A percentile compares a stretch with the other conserved stretches of the same genome.
Evolutionary conservation across 2,329 filamentous ascomycete species (phyloP).

Genomic region (Coniochaeta ligniaria): DNA sequence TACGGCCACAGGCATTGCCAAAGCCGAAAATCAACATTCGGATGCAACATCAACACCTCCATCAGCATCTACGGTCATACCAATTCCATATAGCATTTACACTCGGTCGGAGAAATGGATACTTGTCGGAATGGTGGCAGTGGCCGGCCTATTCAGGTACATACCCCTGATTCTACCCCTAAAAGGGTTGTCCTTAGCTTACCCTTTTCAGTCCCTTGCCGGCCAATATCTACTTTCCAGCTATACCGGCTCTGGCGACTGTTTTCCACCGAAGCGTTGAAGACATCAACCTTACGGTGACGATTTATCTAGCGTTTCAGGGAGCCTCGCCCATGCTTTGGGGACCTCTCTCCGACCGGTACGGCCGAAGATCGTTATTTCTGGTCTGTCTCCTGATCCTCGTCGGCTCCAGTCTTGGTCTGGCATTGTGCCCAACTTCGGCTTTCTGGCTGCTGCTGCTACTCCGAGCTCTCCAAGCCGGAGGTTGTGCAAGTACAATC

Average conservation of each 20-base stretch:
- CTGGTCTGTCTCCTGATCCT: slow-evolving; percentile 21
- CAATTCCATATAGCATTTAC: slow-evolving; percentile 16
- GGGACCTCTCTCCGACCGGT: slow-evolving; percentile 25
- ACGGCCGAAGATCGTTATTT: slow-evolving; percentile 22
- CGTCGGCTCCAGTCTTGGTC: slow-evolving; percentile 21
- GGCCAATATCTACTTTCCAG: slow-evolving; percentile 26
- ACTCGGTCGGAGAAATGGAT: slow-evolving; percentile 17
- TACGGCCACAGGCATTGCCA: too few species aligned
- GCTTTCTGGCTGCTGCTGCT: slow-evolving; percentile 25
- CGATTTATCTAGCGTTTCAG: slow-evolving; percentile 23
- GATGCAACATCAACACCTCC: too few species aligned
- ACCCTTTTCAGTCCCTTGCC: slow-evolving; percentile 24
- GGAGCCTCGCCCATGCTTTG: slow-evolving; percentile 25
- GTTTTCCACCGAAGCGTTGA: slow-evolving; percentile 22
- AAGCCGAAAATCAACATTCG: too few species aligned
- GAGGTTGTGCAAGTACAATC: slow-evolving; percentile 26
- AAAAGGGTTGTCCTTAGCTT: too few species aligned
- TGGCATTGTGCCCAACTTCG: slow-evolving; percentile 21
- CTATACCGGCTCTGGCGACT: slow-evolving; percentile 18
- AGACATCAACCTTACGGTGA: slow-evolving; percentile 23
- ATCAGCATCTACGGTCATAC: too few species aligned
- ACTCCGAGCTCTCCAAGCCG: slow-evolving; percentile 21
- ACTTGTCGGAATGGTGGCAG: slow-evolving; percentile 16
- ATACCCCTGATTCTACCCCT: too few species aligned
- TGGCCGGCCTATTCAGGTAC: slow-evolving; percentile 19